Base-by-base conservation (phyloP, 1,284 basidiomycete species). In the Peniophora sp. region DNA sequence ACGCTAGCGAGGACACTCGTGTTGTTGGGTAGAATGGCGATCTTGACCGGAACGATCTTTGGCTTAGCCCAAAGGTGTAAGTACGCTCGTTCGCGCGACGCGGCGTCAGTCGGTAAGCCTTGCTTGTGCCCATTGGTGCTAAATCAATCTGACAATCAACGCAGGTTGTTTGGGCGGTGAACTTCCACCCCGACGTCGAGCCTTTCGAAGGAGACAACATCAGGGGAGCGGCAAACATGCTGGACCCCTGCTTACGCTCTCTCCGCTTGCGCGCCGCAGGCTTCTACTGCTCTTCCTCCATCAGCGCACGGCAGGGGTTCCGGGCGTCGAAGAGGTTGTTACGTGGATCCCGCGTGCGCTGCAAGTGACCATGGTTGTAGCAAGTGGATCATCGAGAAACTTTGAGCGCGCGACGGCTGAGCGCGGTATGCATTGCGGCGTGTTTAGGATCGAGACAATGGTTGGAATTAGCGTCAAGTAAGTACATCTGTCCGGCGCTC, bases 131-230 rank as follows among this genome's bases (percentile, higher is more conserved):
- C n/a, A n/a, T n/a, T n/a, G n/a, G n/a, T n/a, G n/a, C n/a, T n/a
- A n/a, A n/a, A n/a, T n/a, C n/a, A n/a, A n/a, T n/a, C n/a, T n/a
- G n/a, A n/a, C n/a, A n/a, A n/a, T n/a, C n/a, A n/a, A 69, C 81
- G n/a, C 78, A 81, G 72, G 73, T 69, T 43, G 74, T 71, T 1
- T 76, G 72, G 73, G 67, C 70, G 1, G 74, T 76, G 47, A 77
- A 76, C 56, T 77, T 77, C 52, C 68, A 67, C 50, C 59, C 73
- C 44, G 59, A 57, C 22, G 67, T 78, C 45, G 65, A 68, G n/a
- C 77, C 74, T 36, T 78, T 71, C 53, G 75, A 77, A 52, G 27
- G 6, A 5, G 63, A 66, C 8, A 77, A 81, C 55, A 64, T 83
- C 48, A 69, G 71, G 0, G 78, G 79, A 0, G 74, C 71, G 0